These are phyloP conservation scores for Mycena indigotica DNA, from an alignment of 768 basidiomycete species.

Conservation along the genomic window DNA sequence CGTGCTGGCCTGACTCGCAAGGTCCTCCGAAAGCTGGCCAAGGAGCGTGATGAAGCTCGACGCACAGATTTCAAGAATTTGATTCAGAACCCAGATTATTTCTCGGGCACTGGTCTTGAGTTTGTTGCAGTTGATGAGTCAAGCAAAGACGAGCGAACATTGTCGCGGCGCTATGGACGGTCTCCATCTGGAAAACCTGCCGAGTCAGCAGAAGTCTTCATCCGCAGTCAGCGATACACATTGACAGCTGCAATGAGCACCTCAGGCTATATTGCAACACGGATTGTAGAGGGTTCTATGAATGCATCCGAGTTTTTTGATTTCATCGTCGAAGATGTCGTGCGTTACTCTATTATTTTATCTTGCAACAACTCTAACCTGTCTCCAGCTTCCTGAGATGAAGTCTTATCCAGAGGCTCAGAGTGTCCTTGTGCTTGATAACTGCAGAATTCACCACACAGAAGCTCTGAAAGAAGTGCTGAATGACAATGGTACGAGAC, in stretches of 20 bases:
- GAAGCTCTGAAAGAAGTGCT: background rate
- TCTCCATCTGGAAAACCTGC: background rate
- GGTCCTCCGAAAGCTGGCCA: constrained; percentile 18
- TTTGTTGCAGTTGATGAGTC: background rate
- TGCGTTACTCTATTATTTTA: constrained; percentile 13
- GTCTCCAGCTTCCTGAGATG: background rate
- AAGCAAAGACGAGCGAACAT: background rate
- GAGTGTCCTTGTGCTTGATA: constrained; percentile 3
- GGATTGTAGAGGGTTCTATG: constrained; percentile 26
- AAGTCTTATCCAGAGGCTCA: background rate
- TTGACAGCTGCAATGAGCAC: constrained; percentile 29
- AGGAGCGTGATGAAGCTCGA: constrained; percentile 15
- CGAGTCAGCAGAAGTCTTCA: constrained; percentile 9
- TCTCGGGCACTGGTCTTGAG: background rate
- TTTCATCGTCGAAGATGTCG: constrained; percentile 29
- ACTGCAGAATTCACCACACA: background rate
- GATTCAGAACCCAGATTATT: background rate
- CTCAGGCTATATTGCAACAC: constrained; percentile 27
- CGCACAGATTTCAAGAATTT: background rate
- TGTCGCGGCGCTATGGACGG: background rate
- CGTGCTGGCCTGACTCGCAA: constrained; percentile 23
- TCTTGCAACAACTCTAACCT: background rate
- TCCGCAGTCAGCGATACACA: constrained; percentile 20
- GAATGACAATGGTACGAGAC: background rate
- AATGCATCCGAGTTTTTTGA: constrained; percentile 25